These are phyloP conservation scores for Cercospora sp. DNA, from an alignment of 2,329 filamentous ascomycete species.

Conservation along the genomic window DNA sequence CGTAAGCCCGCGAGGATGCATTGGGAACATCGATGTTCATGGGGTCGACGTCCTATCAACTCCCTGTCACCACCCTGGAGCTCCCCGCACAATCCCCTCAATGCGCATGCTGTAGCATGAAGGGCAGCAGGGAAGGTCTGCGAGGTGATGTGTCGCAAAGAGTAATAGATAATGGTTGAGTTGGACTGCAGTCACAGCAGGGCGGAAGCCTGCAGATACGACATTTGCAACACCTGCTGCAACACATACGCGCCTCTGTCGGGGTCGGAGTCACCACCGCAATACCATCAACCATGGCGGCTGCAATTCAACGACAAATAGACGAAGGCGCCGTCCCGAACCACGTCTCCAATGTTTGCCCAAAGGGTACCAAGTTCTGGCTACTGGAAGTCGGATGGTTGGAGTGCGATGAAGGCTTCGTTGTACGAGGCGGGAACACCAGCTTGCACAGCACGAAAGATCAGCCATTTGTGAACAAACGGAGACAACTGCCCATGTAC, in stretches of 20 bases:
- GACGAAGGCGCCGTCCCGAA: conserved; percentile 37
- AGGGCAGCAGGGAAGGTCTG: conserved; percentile 8
- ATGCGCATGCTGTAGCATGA: conserved; percentile 10
- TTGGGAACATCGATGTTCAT: neutral
- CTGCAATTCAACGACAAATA: conserved; percentile 36
- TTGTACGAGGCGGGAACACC: conserved; percentile 45
- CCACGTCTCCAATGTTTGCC: conserved; percentile 42
- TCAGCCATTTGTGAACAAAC: conserved; percentile 44
- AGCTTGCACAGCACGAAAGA: conserved; percentile 40
- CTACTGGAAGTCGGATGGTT: conserved; percentile 40
- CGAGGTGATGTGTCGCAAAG: conserved; percentile 9
- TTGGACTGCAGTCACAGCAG: neutral
- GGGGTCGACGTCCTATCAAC: neutral
- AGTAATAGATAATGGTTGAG: conserved; percentile 12
- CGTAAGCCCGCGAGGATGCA: neutral
- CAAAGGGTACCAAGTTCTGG: conserved; percentile 50
- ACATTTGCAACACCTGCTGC: conserved; percentile 10
- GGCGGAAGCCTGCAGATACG: conserved; percentile 2
- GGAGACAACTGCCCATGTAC: conserved; percentile 45
- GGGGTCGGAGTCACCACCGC: neutral
- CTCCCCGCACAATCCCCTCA: conserved; percentile 17
- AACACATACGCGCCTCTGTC: neutral
- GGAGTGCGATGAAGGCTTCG: conserved; percentile 51
- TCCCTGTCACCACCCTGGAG: conserved; percentile 14
- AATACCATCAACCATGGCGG: conserved; percentile 13